These are phyloP conservation scores for Ganoderma leucocontextum DNA, from an alignment of 1,284 basidiomycete species.

Conservation along the genomic window DNA sequence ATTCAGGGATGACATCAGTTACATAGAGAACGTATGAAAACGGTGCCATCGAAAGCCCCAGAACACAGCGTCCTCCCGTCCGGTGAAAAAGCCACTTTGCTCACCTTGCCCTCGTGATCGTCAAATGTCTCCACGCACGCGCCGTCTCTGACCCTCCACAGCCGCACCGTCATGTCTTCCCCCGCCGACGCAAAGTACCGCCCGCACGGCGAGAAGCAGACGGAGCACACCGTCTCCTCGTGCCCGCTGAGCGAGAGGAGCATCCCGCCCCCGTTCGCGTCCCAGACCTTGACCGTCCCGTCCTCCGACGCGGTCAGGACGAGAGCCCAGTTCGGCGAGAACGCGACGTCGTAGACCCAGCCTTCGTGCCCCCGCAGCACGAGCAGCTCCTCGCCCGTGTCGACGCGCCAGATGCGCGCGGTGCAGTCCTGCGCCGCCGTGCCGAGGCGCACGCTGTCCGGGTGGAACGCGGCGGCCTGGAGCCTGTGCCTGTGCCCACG, in stretches of 20 bases:
- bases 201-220: slow-evolving; percentile 36
- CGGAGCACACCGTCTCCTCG: slow-evolving; percentile 14
- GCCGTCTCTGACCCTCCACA: slow-evolving; percentile 34
- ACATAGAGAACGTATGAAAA: not conserved
- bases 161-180: slow-evolving; percentile 35
- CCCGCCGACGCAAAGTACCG: slow-evolving; percentile 32
- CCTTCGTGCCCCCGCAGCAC: slow-evolving; percentile 26
- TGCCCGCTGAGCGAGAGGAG: slow-evolving; percentile 29
- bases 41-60: slow-evolving; percentile 1
- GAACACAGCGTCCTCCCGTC: slow-evolving; percentile 15
- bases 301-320: slow-evolving; percentile 30
- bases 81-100: slow-evolving; percentile 31
- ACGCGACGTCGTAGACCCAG: slow-evolving; percentile 28
- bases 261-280: slow-evolving; percentile 30
- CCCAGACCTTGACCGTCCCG: slow-evolving; percentile 22
- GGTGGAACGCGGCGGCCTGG: slow-evolving; percentile 35
- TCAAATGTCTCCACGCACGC: slow-evolving; percentile 14
- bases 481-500: slow-evolving; percentile 10
- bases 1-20: not conserved
- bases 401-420: slow-evolving; percentile 32
- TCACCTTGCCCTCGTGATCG: slow-evolving; percentile 31
- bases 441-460: slow-evolving; percentile 33
- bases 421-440: slow-evolving; percentile 37
- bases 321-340: slow-evolving; percentile 26
- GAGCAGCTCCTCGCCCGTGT: slow-evolving; percentile 32